Conservation (phyloP, 139 green algal genomes). For the Nannochloris sp. region DNA sequence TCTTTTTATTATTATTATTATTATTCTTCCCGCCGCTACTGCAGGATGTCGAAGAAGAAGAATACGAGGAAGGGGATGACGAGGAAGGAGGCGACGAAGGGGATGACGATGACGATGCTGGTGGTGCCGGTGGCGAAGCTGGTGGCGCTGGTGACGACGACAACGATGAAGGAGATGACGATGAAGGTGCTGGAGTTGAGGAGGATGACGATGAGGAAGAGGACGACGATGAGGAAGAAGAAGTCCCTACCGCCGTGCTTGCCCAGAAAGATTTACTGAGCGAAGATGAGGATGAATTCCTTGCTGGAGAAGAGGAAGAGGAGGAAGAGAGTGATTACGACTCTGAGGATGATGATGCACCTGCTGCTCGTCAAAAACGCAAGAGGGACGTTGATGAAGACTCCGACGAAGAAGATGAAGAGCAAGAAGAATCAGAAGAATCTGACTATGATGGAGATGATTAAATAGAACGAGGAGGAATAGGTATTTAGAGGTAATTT, state of each 20-base stretch:
- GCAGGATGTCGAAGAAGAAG: conserved; percentile 25
- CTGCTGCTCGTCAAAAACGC: neutral
- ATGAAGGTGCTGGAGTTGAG: neutral
- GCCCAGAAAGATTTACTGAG: neutral
- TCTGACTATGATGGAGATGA: conserved; percentile 17
- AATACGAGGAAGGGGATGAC: conserved; percentile 13
- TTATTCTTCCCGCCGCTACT: neutral
- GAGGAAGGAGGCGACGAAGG: conserved; percentile 1
- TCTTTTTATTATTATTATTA: neutral
- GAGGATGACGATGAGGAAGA: conserved; percentile 9
- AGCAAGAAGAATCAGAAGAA: conserved; percentile 19
- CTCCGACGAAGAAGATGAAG: conserved; percentile 16
- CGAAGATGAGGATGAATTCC: conserved; percentile 8
- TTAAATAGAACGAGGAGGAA: neutral
- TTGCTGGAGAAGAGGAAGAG: neutral
- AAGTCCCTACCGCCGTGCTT: conserved; percentile 2
- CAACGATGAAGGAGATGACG: neutral
- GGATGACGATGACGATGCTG: conserved; percentile 1
- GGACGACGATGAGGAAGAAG: conserved; percentile 3
- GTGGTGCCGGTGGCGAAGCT: neutral
- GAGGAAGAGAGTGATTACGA: conserved; percentile 29
- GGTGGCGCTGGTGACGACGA: neutral
- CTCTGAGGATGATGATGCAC: conserved; percentile 14
- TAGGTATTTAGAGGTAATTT: neutral
- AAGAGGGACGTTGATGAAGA: neutral